These are phyloP conservation scores for Suillus bovinus DNA, from an alignment of 768 basidiomycete species.

Conservation along the genomic window DNA sequence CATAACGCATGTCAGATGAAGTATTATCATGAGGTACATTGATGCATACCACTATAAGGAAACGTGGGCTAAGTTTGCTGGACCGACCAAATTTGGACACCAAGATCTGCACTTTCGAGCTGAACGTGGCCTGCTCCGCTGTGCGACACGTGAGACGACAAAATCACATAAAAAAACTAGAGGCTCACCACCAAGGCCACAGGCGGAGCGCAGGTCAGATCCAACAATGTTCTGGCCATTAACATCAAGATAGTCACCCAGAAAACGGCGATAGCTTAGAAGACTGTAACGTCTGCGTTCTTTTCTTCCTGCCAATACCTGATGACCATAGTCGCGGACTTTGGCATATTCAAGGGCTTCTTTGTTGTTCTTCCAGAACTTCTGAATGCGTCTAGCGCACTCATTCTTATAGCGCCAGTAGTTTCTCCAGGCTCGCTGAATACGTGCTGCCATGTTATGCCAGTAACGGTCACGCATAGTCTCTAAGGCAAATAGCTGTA, in stretches of 20 bases:
- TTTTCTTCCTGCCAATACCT: constrained; percentile 87
- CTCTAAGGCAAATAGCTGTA: constrained; percentile 92
- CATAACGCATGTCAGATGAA: not conserved
- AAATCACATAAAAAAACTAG: not conserved
- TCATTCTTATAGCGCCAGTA: constrained; percentile 96
- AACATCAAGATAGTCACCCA: constrained; percentile 94
- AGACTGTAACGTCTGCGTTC: constrained; percentile 93
- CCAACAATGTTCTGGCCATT: constrained; percentile 82
- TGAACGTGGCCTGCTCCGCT: constrained; percentile 85
- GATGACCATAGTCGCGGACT: constrained; percentile 92
- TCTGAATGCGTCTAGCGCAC: constrained; percentile 91
- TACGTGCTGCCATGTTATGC: constrained; percentile 99
- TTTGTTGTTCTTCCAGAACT: constrained; percentile 99
- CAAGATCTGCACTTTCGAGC: constrained; percentile 75
- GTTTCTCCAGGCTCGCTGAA: constrained; percentile 95
- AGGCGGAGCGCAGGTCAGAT: constrained; percentile 68
- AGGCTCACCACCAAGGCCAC: constrained; percentile 69
- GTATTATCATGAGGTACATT: not conserved
- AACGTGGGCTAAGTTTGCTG: constrained; percentile 90
- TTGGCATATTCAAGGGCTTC: constrained; percentile 88
- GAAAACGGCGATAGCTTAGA: constrained; percentile 90
- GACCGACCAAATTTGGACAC: constrained; percentile 86
- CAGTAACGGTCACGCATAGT: constrained; percentile 99
- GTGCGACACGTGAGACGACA: constrained; percentile 9
- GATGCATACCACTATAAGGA: constrained; percentile 77